These are phyloP conservation scores for Glycine latifolia DNA, from an alignment of 306 rosid genomes.

Conservation along the genomic window DNA sequence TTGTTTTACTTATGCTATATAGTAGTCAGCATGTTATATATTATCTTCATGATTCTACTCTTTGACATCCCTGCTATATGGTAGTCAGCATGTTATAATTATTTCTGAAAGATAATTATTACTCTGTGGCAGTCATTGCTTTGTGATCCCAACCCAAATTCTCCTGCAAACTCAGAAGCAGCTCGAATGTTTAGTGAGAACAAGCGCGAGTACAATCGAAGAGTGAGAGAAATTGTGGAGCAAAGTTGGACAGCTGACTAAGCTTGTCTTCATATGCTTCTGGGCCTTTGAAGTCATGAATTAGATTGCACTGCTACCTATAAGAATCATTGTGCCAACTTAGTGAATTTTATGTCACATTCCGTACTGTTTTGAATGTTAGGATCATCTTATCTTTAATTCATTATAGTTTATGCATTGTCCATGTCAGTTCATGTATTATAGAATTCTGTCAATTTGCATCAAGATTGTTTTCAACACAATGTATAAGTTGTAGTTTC, in stretches of 20 bases:
- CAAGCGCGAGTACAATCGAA: constrained; percentile 92
- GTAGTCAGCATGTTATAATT: constrained; percentile 1
- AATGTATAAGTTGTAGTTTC: constrained; percentile 42
- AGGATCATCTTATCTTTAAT: constrained; percentile 40
- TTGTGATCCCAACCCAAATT: constrained; percentile 93
- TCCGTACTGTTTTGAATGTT: constrained; percentile 45
- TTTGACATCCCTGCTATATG: background rate
- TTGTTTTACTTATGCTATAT: background rate
- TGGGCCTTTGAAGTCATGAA: constrained; percentile 41
- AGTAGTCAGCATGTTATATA: background rate
- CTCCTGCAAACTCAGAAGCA: constrained; percentile 98
- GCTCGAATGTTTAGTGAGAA: constrained; percentile 93
- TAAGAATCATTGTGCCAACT: constrained; percentile 51
- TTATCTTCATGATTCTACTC: background rate
- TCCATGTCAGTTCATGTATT: constrained; percentile 49
- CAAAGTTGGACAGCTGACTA: constrained; percentile 98
- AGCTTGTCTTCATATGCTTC: constrained; percentile 16
- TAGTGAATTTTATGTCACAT: constrained; percentile 43
- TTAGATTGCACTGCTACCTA: constrained; percentile 40
- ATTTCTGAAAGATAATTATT: constrained; percentile 22
- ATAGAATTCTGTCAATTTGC: constrained; percentile 50
- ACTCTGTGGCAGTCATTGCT: constrained; percentile 74
- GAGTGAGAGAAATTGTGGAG: constrained; percentile 92
- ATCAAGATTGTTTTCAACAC: constrained; percentile 45
- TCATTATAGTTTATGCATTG: constrained; percentile 44